These are phyloP conservation scores for Sclerotiophoma versabilis DNA, from an alignment of 2,329 filamentous ascomycete genomes.

Conservation along the genomic window DNA sequence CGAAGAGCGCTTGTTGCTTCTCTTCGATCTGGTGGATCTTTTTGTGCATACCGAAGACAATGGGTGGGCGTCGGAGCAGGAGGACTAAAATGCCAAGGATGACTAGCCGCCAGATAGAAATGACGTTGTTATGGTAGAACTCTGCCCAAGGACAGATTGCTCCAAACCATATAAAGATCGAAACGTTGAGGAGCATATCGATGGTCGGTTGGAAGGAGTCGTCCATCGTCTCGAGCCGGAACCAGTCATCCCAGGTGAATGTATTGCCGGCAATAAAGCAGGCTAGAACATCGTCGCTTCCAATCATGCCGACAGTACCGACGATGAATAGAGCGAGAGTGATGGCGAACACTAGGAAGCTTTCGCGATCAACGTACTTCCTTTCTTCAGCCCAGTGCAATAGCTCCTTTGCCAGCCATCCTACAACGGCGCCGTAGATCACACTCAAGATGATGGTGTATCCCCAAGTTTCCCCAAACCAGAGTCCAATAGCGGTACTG, in stretches of 20 bases:
- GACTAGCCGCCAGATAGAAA: slow-evolving; percentile 77
- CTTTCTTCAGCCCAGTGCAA: slow-evolving; percentile 84
- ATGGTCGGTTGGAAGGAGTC: slow-evolving; percentile 94
- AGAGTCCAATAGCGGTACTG: slow-evolving; percentile 73
- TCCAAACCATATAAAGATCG: slow-evolving; percentile 79
- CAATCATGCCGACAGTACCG: slow-evolving; percentile 85
- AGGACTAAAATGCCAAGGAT: slow-evolving; percentile 78
- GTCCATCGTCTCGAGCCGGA: slow-evolving; percentile 84
- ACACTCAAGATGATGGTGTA: slow-evolving; percentile 84
- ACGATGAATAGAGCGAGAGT: slow-evolving; percentile 85
- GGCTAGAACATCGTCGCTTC: slow-evolving; percentile 87
- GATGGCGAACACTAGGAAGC: slow-evolving; percentile 86
- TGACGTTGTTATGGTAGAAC: slow-evolving; percentile 72
- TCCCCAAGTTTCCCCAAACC: slow-evolving; percentile 85
- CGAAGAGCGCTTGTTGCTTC: slow-evolving; percentile 77
- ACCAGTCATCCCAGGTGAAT: slow-evolving; percentile 91
- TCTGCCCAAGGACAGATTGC: slow-evolving; percentile 81
- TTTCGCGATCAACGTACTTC: slow-evolving; percentile 84
- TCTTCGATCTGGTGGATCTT: slow-evolving; percentile 81
- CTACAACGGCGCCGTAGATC: slow-evolving; percentile 76
- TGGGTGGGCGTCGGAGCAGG: slow-evolving; percentile 77
- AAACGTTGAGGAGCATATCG: slow-evolving; percentile 90
- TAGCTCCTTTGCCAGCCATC: slow-evolving; percentile 81
- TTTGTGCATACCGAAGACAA: slow-evolving; percentile 75
- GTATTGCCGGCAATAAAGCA: slow-evolving; percentile 92